phyloP scores from a whole-genome alignment of 169 alveolate genomes.

The Babesia caballi region DNA sequence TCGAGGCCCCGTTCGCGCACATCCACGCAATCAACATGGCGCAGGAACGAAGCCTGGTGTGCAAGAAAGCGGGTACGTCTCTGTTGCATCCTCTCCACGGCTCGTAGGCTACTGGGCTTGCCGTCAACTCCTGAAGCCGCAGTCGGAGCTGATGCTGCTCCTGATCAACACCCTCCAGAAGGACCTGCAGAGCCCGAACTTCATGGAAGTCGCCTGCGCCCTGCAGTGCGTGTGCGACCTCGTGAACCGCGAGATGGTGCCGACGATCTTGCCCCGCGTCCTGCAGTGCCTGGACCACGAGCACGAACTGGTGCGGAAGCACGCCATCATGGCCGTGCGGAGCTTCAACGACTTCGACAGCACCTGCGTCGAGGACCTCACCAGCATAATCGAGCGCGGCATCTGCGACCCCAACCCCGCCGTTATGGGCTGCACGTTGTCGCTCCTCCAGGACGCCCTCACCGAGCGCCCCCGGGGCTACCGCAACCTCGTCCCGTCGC shows the following conservation, averaged over 20 bases:
- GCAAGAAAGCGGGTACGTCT: constrained; percentile 78
- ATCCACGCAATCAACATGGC: constrained; percentile 91
- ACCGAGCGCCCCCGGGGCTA: constrained; percentile 74
- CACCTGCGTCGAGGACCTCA: constrained; percentile 15
- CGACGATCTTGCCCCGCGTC: constrained; percentile 86
- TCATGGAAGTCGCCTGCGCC: constrained; percentile 88
- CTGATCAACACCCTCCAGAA: constrained; percentile 91
- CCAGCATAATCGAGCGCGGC: constrained; percentile 76
- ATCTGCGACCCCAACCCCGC: constrained; percentile 90
- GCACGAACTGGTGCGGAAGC: constrained; percentile 88
- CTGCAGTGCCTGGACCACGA: constrained; percentile 78
- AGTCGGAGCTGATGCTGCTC: constrained; percentile 86
- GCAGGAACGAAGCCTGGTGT: constrained; percentile 82
- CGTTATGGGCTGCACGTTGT: constrained; percentile 92
- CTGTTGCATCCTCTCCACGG: not conserved
- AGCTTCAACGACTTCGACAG: constrained; percentile 77
- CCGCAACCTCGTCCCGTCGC: constrained; percentile 82
- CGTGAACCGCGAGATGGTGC: constrained; percentile 85
- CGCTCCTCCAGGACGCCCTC: constrained; percentile 79
- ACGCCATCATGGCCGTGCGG: constrained; percentile 86
- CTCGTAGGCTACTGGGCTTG: constrained; percentile 88
- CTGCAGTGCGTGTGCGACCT: constrained; percentile 85
- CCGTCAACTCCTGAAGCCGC: constrained; percentile 83
- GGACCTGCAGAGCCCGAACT: constrained; percentile 86
- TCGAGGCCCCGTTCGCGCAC: constrained; percentile 92